Percentiles rank a stretch among this genome's conserved stretches.
These are phyloP conservation scores for Exophiala lecanii-corni DNA, from an alignment of 2,329 filamentous ascomycete species.

Conservation along the genomic window DNA sequence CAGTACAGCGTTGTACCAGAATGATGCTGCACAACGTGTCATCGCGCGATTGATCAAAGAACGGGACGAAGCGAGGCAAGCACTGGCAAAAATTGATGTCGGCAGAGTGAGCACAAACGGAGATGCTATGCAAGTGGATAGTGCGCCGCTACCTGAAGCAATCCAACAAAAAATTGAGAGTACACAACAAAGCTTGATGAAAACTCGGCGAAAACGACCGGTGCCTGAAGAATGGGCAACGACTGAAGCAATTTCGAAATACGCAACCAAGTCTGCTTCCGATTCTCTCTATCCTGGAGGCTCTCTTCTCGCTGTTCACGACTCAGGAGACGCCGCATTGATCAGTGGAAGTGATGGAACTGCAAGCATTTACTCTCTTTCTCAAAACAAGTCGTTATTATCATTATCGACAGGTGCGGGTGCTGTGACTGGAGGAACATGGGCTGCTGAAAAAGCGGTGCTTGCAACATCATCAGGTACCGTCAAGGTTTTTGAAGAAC, in stretches of 20 bases:
- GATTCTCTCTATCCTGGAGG: slow-evolving; percentile 58
- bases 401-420: slow-evolving; percentile 45
- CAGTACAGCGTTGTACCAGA: slow-evolving; percentile 88
- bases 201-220: slow-evolving; percentile 82
- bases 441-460: slow-evolving; percentile 61
- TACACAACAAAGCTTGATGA: slow-evolving; percentile 74
- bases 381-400: slow-evolving; percentile 68
- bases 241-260: slow-evolving; percentile 62
- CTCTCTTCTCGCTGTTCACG: slow-evolving; percentile 54
- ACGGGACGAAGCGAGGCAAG: slow-evolving; percentile 85
- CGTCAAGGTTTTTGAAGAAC: slow-evolving; percentile 71
- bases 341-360: slow-evolving; percentile 71
- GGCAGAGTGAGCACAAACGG: slow-evolving; percentile 52
- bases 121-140: slow-evolving; percentile 92
- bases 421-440: slow-evolving; percentile 61
- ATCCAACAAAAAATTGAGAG: slow-evolving; percentile 70
- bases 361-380: slow-evolving; percentile 73
- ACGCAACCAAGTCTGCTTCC: slow-evolving; percentile 50
- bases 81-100: slow-evolving; percentile 79
- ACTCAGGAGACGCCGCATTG: slow-evolving; percentile 61
- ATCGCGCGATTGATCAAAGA: slow-evolving; percentile 89
- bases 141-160: slow-evolving; percentile 66
- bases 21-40: slow-evolving; percentile 93
- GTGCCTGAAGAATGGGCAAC: slow-evolving; percentile 82
- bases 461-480: slow-evolving; percentile 70